Base-by-base conservation (phyloP, 2,329 filamentous ascomycete species). In the Colletotrichum destructivum region DNA sequence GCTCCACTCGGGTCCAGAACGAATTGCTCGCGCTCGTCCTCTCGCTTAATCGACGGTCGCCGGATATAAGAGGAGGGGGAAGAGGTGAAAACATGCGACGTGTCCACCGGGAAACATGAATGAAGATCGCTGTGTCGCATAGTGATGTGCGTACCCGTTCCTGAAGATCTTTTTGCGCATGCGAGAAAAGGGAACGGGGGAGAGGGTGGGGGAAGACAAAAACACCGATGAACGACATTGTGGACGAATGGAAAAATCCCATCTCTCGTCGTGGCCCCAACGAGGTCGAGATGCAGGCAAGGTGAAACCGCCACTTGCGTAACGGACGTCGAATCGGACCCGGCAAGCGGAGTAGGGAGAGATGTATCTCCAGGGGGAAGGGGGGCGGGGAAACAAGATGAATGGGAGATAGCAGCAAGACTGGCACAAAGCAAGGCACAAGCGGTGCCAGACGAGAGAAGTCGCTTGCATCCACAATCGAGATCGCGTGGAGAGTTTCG, bases 251-350 rank as follows among this genome's bases (percentile, higher is more conserved):
- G 16, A 18, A 8, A 18, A 38, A 61, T 46, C 11, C 59, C 26
- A 21, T 56, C 35, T 13, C 51, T 55, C 31, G 18, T 55, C 2
- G 31, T 16, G 52, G 52, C 16, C 26, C 52, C 26, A 13, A 35
- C 8, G 15, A 26, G 26, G n/a, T 31, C 16, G 26, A 55, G n/a
- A 55, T 35, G 31, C 52, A 55, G 26, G 52, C 31, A 21, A 61
- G 40, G 15, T 69, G 69, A 71, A 57, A 71, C 64, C 51, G 69
- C 69, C 69, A 71, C 69, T 71, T 68, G 69, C 69, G 69, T 68
- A 63, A 65, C 59, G 47, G 69, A 64, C 69, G 64, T 49, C 44
- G 9, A 46, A 11, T 12, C 40, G 23, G 42, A 4, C 56, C 56
- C 42, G 40, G 13, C 57, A 47, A 46, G 35, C 18, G 11, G 35